phyloP scores from a whole-genome alignment of 257 asterid species.

The Coffea eugenioides region DNA sequence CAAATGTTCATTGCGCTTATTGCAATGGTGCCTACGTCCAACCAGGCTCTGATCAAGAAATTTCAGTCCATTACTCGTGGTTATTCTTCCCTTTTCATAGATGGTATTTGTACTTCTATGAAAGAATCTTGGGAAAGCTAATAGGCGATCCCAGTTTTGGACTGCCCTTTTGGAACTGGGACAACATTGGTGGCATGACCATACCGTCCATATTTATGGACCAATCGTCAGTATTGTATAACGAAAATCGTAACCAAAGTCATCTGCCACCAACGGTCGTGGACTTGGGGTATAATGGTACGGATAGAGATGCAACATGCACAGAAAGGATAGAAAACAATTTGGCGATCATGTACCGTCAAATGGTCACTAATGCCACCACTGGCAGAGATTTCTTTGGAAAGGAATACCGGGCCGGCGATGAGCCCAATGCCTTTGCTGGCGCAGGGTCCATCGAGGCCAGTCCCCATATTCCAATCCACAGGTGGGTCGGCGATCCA shows the following conservation, averaged over 20 bases:
- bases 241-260: conserved; percentile 18
- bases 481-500: conserved; percentile 19
- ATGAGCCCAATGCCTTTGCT: neutral
- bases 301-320: neutral
- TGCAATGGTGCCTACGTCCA: conserved; percentile 27
- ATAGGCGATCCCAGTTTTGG: conserved; percentile 24
- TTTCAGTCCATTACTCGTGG: conserved; percentile 30
- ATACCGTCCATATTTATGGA: conserved; percentile 16
- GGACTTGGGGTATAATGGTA: conserved; percentile 14
- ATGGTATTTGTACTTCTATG: conserved; percentile 34
- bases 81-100: conserved; percentile 36
- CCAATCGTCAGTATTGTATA: conserved; percentile 6
- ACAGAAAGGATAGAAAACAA: neutral
- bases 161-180: conserved; percentile 33
- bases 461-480: conserved; percentile 24
- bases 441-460: conserved; percentile 23
- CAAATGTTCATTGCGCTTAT: conserved; percentile 36
- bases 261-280: conserved; percentile 3
- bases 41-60: neutral
- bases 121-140: conserved; percentile 29
- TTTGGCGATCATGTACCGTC: conserved; percentile 19
- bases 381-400: conserved; percentile 16
- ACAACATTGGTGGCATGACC: conserved; percentile 25
- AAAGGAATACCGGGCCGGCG: neutral
- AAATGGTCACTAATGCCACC: conserved; percentile 17